Evolutionary conservation across 495 filamentous ascomycete genomes (phyloP).

Genomic region (Podospora sp.): DNA sequence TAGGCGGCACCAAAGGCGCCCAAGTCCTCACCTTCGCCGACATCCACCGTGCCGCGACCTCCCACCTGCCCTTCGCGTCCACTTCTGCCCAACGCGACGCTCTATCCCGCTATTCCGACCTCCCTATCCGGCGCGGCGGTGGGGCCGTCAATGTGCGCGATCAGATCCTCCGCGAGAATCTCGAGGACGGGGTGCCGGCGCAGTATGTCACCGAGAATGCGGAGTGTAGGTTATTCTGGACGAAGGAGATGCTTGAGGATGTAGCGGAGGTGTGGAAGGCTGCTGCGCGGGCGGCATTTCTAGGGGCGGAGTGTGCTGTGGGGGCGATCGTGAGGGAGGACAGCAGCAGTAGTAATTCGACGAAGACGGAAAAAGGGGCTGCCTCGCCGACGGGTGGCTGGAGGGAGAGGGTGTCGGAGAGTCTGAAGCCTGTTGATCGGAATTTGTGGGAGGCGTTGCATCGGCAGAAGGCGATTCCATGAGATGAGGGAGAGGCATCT

Average conservation of each 20-base stretch:
- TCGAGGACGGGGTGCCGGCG: conserved; percentile 43
- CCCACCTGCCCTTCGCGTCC: conserved; percentile 3
- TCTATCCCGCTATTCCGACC: conserved; percentile 4
- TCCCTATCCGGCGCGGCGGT: background rate
- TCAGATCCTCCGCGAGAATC: conserved; percentile 37
- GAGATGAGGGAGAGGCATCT: background rate
- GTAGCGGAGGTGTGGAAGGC: conserved; percentile 46
- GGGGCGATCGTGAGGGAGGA: background rate
- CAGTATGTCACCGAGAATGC: conserved; percentile 55
- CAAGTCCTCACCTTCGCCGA: conserved; percentile 28
- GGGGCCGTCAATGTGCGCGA: conserved; percentile 17
- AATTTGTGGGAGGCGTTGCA: background rate
- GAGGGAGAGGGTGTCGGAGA: background rate
- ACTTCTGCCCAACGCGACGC: conserved; percentile 9
- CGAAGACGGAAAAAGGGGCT: background rate
- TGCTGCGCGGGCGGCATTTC: background rate
- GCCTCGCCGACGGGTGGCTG: conserved; percentile 50
- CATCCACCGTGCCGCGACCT: conserved; percentile 7
- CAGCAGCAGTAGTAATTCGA: background rate
- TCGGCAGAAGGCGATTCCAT: conserved; percentile 49
- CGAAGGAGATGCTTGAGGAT: conserved; percentile 45
- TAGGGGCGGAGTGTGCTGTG: background rate
- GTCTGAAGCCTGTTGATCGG: background rate
- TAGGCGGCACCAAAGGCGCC: conserved; percentile 61
- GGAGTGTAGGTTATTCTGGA: conserved; percentile 58